Evolutionary conservation across 2,329 filamentous ascomycete species (phyloP), one percentile per base, ranked within the genome.

Genomic region (Talaromyces verruculosus): DNA sequence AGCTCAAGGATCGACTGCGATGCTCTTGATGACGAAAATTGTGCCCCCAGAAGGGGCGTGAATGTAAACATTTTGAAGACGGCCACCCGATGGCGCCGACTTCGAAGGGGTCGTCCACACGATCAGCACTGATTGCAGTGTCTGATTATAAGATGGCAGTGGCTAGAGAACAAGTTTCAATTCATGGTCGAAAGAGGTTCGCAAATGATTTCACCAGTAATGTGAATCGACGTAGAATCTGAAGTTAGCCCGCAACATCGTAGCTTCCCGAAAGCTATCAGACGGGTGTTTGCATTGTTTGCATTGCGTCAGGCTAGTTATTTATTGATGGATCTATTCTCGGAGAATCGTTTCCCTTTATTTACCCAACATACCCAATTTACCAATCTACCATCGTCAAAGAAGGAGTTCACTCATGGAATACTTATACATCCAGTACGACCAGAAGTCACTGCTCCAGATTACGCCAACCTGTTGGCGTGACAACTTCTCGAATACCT

Each of bases 1-100:
- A 99, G 90, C 82, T 98, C 94, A 58, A 99, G 84, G 41, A 99
- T 87, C n/a, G 95, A 98, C 78, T 97, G 93, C 69, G 93, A 96
- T 51, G 94, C 93, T 66, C 89, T 84, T 57, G 92, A 95, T 70
- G 91, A 87, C 5, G 76, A 76, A 61, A 92, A 93, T 74, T 96
- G 92, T 68, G 95, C 94, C 76, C 95, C 95, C 72, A 97, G 89
- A 66, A 99, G 84, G 57, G 95, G 89, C 74, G 91, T 96, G 80
- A 98, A 97, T 70, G 91, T 96, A 84, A 99, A 98, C 95, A 99
- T 99, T 30, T 67, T 73, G 64, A 51, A 64, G 49, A 49, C 49
- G 59, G 64, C 53, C 64, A 61, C 64, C 55, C 28, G 39, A 62
- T 64, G 57, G 58, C 57, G 57, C 61, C 62, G 55, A 33, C 37